Base-by-base conservation (phyloP, 805 yeast species). In the Saturnispora quitensis region DNA sequence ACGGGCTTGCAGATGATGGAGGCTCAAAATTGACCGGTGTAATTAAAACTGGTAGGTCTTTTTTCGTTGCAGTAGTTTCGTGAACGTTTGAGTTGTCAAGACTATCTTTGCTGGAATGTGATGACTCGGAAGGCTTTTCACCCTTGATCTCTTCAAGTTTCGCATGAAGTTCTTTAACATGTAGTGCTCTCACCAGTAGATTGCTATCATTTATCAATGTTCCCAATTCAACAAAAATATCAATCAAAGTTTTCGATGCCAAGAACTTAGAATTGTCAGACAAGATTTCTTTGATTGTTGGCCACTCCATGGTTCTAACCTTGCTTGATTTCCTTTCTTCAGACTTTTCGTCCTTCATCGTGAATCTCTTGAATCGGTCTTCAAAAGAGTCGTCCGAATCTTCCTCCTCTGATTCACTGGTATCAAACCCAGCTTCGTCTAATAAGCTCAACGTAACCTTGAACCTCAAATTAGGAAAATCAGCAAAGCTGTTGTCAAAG, bases 201-300 rank as follows among this genome's bases (percentile, higher is more conserved):
- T 82, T 81, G 67, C 81, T 70, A 60, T 86, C 91, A 54, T 81
- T 76, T 0, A 79, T 79, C 43, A 82, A 63, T 0, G 81, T 77
- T 0, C 84, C 81, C 4, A 78, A 68, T 56, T 86, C 87, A 58
- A 77, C 79, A 43, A 85, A 75, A 45, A 80, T 63, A 53, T 81
- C 83, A 42, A 86, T 71, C 5, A 80, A 69, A 43, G 69, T 66
- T 53, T 78, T 82, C 13, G 76, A 70, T 5, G 89, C 82, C 13
- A 79, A 42, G 1, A 12, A 24, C 9, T 31, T 18, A 24, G 48
- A 38, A 49, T 73, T 69, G 2, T 83, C 78, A 0, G 81, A 73
- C 0, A 82, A 78, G 51, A 83, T 61, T 45, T 74, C 76, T 58
- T 80, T 86, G 44, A 84, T 66, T 1, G 85, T 79, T 8, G 81